Evolutionary conservation across 192 early-diverging fungal species (phyloP).

Genomic region (Backusella mclennaniae): DNA sequence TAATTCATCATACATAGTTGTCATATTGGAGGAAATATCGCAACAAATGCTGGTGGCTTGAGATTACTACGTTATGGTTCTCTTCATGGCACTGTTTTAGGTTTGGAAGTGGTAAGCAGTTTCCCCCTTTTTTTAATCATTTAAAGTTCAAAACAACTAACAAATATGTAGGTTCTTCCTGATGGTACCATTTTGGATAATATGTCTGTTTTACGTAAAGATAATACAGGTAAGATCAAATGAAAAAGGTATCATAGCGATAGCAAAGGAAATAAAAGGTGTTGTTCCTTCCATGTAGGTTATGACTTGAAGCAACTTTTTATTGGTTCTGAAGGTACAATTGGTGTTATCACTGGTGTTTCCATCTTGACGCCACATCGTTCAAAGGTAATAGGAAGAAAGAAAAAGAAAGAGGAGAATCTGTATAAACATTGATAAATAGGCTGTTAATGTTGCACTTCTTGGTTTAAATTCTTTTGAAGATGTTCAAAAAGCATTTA

Average conservation of each 20-base stretch:
- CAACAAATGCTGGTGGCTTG: slow-evolving; percentile 97
- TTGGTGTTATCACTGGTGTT: slow-evolving; percentile 94
- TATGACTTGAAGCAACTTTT: slow-evolving; percentile 99
- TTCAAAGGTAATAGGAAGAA: slow-evolving; percentile 45
- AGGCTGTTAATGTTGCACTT: slow-evolving; percentile 73
- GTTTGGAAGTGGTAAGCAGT: slow-evolving; percentile 80
- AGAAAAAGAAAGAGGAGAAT: neutral
- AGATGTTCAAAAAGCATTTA: slow-evolving; percentile 79
- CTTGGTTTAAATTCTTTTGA: slow-evolving; percentile 78
- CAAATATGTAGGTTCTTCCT: slow-evolving; percentile 61
- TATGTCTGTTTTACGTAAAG: slow-evolving; percentile 86
- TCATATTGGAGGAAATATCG: slow-evolving; percentile 99
- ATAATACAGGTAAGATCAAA: slow-evolving; percentile 76
- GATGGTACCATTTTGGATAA: slow-evolving; percentile 90
- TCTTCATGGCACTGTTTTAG: slow-evolving; percentile 94
- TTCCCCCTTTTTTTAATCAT: neutral
- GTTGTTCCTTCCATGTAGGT: slow-evolving; percentile 28
- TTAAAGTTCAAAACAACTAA: neutral
- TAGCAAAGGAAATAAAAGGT: neutral
- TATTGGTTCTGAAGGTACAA: slow-evolving; percentile 95
- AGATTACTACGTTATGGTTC: slow-evolving; percentile 92
- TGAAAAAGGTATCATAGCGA: too few species aligned
- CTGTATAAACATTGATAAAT: neutral
- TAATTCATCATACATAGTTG: slow-evolving; percentile 55
- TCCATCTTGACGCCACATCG: slow-evolving; percentile 83